Conservation (phyloP, 2,329 filamentous ascomycete species). For the Diplodia intermedia region DNA sequence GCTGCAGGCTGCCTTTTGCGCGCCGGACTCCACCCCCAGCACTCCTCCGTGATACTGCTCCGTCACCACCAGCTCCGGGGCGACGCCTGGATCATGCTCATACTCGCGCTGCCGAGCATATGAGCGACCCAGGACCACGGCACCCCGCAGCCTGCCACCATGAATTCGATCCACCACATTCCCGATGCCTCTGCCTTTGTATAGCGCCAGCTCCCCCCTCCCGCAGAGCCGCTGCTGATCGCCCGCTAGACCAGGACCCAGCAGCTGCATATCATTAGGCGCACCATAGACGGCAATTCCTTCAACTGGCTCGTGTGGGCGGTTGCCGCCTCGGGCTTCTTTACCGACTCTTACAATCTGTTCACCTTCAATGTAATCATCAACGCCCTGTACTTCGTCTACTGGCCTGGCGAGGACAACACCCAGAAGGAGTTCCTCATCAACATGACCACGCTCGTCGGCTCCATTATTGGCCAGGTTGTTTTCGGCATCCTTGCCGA, state of each 20-base stretch:
- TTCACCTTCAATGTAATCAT: conserved; percentile 51
- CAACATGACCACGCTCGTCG: conserved; percentile 49
- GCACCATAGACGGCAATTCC: conserved; percentile 20
- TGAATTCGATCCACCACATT: conserved; percentile 21
- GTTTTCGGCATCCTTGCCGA: conserved; percentile 51
- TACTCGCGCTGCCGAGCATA: background rate
- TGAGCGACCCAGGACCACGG: background rate
- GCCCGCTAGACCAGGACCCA: conserved; percentile 7
- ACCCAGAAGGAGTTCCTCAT: conserved; percentile 43
- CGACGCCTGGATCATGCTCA: background rate
- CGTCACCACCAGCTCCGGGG: background rate
- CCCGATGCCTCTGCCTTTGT: conserved; percentile 19
- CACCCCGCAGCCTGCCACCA: background rate
- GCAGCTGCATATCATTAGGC: conserved; percentile 26
- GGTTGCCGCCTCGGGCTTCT: conserved; percentile 14
- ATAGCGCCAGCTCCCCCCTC: background rate
- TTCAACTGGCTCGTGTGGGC: conserved; percentile 30
- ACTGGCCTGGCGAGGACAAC: conserved; percentile 42
- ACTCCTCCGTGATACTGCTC: background rate
- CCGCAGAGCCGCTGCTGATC: conserved; percentile 29
- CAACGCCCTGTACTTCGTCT: conserved; percentile 50
- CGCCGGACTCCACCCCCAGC: background rate
- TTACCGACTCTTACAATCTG: conserved; percentile 51
- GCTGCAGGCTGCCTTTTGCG: background rate
- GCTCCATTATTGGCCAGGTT: conserved; percentile 49